These are phyloP conservation scores for Fusarium decemcellulare DNA, from an alignment of 2,329 filamentous ascomycete genomes.

Conservation along the genomic window DNA sequence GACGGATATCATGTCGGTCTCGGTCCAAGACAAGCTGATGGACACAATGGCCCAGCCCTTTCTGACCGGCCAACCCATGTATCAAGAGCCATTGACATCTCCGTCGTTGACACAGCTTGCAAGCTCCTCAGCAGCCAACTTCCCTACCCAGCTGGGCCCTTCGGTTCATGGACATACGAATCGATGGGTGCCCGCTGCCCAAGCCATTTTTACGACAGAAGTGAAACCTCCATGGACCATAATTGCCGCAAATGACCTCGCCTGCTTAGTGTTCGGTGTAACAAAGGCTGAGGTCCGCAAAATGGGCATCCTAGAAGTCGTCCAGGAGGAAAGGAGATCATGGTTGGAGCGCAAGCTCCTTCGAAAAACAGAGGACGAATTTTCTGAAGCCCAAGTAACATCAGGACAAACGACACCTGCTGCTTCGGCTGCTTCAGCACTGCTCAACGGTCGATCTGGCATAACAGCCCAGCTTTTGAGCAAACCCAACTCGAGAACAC, in stretches of 20 bases:
- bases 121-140: constrained; percentile 56
- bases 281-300: constrained; percentile 96
- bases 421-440: constrained; percentile 59
- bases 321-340: constrained; percentile 87
- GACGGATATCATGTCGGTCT: constrained; percentile 84
- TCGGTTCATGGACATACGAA: constrained; percentile 89
- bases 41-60: constrained; percentile 90
- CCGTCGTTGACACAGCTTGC: constrained; percentile 57
- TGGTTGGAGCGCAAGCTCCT: constrained; percentile 92
- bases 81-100: constrained; percentile 58
- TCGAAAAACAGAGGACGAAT: constrained; percentile 59
- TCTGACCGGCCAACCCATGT: constrained; percentile 59
- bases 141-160: constrained; percentile 66
- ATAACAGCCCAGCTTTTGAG: constrained; percentile 91
- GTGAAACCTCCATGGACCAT: constrained; percentile 94
- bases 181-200: constrained; percentile 90
- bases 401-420: constrained; percentile 54
- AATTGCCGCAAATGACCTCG: constrained; percentile 94
- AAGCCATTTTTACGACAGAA: constrained; percentile 98
- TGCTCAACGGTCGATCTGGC: constrained; percentile 80
- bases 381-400: constrained; percentile 49
- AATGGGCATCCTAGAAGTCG: constrained; percentile 94
- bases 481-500: constrained; percentile 78
- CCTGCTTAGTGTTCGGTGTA: constrained; percentile 98
- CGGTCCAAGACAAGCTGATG: constrained; percentile 85